Conservation (phyloP, 768 basidiomycete species). For the Tulasnella sp. region DNA sequence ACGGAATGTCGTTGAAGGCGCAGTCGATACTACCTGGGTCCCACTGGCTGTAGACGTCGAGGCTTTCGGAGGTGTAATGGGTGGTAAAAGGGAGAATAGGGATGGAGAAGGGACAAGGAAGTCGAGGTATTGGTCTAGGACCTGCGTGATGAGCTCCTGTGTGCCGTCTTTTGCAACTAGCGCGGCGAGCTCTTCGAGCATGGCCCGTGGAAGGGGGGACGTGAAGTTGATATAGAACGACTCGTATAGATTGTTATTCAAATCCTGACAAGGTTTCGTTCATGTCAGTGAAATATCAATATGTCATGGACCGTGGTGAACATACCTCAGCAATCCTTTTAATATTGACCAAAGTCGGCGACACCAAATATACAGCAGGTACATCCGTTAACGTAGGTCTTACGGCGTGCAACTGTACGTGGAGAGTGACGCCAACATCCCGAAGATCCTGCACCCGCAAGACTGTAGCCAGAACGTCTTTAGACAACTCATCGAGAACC, state of each 20-base stretch:
- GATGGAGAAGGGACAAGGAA: constrained; percentile 90
- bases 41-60: constrained; percentile 24
- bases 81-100: constrained; percentile 80
- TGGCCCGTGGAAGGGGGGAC: constrained; percentile 74
- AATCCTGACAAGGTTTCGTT: constrained; percentile 39
- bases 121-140: constrained; percentile 93
- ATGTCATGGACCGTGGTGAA: not conserved
- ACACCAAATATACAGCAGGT: constrained; percentile 92
- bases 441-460: constrained; percentile 92
- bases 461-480: constrained; percentile 92
- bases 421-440: constrained; percentile 93
- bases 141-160: constrained; percentile 71
- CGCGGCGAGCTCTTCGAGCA: constrained; percentile 89
- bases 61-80: constrained; percentile 27
- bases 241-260: constrained; percentile 82
- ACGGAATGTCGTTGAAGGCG: constrained; percentile 21
- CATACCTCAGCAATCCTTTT: constrained; percentile 68
- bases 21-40: too few species aligned
- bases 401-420: constrained; percentile 86
- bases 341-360: constrained; percentile 79
- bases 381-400: constrained; percentile 90
- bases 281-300: not conserved
- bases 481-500: constrained; percentile 88
- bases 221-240: constrained; percentile 93
- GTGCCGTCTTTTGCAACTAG: constrained; percentile 77